Evolutionary conservation across 2,329 filamentous ascomycete species (phyloP).

Genomic region (Fusarium avenaceum): DNA sequence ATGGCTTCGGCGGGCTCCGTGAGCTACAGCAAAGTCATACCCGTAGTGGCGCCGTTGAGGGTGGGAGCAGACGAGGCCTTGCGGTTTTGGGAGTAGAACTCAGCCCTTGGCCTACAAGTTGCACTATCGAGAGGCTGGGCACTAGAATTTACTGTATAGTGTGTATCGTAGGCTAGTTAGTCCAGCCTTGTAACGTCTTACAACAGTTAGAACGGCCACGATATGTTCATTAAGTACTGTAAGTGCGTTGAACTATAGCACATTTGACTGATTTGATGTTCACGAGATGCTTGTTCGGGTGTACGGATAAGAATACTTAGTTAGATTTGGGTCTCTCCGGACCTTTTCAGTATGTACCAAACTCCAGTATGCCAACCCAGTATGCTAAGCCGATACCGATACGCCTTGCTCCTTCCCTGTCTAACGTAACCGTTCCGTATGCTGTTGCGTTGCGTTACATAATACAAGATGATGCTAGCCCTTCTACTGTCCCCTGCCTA

Average conservation of each 20-base stretch:
- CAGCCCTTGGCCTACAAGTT: background rate
- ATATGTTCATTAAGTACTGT: background rate
- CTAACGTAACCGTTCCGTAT: conserved; percentile 37
- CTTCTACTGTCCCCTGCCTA: background rate
- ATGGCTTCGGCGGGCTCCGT: conserved; percentile 44
- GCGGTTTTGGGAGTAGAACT: conserved; percentile 17
- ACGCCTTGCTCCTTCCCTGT: conserved; percentile 36
- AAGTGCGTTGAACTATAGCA: conserved; percentile 1
- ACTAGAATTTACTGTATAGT: conserved; percentile 5
- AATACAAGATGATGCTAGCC: conserved; percentile 35
- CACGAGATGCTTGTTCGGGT: background rate
- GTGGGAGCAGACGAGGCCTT: conserved; percentile 6
- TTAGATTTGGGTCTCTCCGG: conserved; percentile 14
- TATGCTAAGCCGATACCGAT: conserved; percentile 31
- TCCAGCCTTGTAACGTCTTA: conserved; percentile 29
- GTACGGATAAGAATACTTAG: background rate
- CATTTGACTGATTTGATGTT: conserved; percentile 5
- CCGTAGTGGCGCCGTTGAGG: conserved; percentile 26
- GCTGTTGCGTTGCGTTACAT: conserved; percentile 35
- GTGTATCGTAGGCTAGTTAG: conserved; percentile 10
- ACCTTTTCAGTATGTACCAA: conserved; percentile 14
- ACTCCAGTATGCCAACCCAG: conserved; percentile 7
- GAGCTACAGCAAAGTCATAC: conserved; percentile 31
- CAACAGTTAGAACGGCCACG: conserved; percentile 12
- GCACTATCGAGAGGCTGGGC: conserved; percentile 20